A percentile compares a stretch with the other conserved stretches of the same genome.
Evolutionary conservation across 495 filamentous ascomycete species (phyloP).

Genomic region (Aspergillus nidulans): DNA sequence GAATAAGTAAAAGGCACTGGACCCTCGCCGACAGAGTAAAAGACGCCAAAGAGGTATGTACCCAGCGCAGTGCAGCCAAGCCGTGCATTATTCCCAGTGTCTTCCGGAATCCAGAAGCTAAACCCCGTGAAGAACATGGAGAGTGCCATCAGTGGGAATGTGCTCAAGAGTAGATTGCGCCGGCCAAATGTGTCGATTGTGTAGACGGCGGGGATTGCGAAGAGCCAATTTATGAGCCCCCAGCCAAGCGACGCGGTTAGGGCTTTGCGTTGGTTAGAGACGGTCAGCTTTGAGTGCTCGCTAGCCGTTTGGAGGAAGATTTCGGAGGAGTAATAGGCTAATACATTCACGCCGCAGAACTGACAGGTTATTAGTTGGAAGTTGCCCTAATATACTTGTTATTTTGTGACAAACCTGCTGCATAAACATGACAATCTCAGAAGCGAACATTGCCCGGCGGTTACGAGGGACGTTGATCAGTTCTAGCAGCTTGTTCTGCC

Average conservation of each 20-base stretch:
- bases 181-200: constrained; percentile 84
- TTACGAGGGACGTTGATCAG: constrained; percentile 72
- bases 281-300: constrained; percentile 10
- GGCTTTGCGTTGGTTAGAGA: constrained; percentile 49
- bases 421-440: constrained; percentile 80
- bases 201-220: constrained; percentile 72
- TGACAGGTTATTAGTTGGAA: background rate
- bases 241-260: constrained; percentile 68
- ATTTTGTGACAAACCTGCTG: constrained; percentile 57
- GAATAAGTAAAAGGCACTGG: constrained; percentile 83
- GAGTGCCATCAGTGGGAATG: constrained; percentile 72
- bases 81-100: constrained; percentile 35
- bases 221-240: constrained; percentile 75
- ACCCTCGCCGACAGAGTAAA: constrained; percentile 77
- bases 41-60: constrained; percentile 69
- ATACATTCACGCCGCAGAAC: constrained; percentile 51
- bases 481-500: constrained; percentile 61
- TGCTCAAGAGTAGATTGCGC: constrained; percentile 69
- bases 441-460: constrained; percentile 70
- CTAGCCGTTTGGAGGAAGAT: constrained; percentile 46
- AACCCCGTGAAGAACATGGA: constrained; percentile 77
- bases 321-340: constrained; percentile 52
- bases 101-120: constrained; percentile 65
- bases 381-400: background rate
- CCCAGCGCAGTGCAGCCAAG: constrained; percentile 61